Evolutionary conservation across 2,329 filamentous ascomycete genomes (phyloP).

Genomic region (Thielaviopsis punctulata): DNA sequence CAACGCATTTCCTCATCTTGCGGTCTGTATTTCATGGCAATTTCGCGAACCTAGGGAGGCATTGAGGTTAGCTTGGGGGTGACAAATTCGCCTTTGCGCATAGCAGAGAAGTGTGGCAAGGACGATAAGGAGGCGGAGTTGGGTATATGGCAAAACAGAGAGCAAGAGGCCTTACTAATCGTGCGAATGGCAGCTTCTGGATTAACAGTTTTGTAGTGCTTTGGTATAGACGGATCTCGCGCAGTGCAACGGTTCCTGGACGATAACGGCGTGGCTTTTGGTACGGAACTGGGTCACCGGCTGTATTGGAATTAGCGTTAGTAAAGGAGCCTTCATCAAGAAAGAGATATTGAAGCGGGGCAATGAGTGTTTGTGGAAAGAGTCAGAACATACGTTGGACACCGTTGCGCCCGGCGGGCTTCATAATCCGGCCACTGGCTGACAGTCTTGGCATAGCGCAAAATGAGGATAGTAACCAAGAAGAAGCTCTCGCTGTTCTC

Average conservation of each 20-base stretch:
- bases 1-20: slow-evolving; percentile 61
- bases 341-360: too few relatives aligned
- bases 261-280: slow-evolving; percentile 47
- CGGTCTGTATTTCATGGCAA: slow-evolving; percentile 47
- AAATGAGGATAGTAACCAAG: too few relatives aligned
- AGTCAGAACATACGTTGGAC: slow-evolving; percentile 6
- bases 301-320: slow-evolving; percentile 23
- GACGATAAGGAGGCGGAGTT: too few relatives aligned
- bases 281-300: slow-evolving; percentile 55
- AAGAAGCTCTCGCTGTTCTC: not conserved
- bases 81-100: too few relatives aligned
- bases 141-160: not conserved
- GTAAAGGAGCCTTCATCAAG: not conserved
- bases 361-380: too few relatives aligned
- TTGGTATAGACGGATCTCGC: slow-evolving; percentile 85
- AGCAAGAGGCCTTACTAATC: slow-evolving; percentile 37
- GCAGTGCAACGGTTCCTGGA: slow-evolving; percentile 70
- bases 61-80: slow-evolving; percentile 11
- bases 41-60: slow-evolving; percentile 45
- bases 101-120: not conserved
- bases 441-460: slow-evolving; percentile 7
- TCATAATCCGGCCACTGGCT: not conserved
- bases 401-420: slow-evolving; percentile 4
- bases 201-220: slow-evolving; percentile 76
- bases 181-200: slow-evolving; percentile 61